Conservation (phyloP, 768 basidiomycete genomes). For the Boletus patriciae region DNA sequence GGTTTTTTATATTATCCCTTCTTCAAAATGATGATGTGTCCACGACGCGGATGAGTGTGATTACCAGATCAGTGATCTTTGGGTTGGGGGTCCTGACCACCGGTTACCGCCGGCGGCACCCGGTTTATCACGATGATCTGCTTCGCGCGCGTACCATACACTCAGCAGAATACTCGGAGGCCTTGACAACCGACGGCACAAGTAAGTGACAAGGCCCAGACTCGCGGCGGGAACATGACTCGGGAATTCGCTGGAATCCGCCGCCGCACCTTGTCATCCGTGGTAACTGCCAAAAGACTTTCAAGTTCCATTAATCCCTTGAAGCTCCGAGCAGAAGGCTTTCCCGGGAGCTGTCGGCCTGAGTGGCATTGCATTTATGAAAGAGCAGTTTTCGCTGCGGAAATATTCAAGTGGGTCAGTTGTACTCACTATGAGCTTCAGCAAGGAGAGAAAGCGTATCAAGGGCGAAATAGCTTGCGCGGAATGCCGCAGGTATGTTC, state of each 20-base stretch:
- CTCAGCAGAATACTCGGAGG: not conserved
- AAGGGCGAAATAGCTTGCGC: constrained; percentile 34
- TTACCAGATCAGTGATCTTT: not conserved
- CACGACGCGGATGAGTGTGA: not conserved
- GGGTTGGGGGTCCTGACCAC: not conserved
- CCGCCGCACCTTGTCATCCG: too few relatives aligned
- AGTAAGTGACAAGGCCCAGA: too few relatives aligned
- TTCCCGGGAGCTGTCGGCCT: too few relatives aligned
- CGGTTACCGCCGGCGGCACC: too few relatives aligned
- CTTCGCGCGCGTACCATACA: not conserved
- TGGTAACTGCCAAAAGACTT: too few relatives aligned
- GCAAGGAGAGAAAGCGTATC: constrained; percentile 25
- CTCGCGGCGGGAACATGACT: too few relatives aligned
- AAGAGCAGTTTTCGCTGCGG: constrained; percentile 1
- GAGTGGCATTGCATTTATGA: not conserved
- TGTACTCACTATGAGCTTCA: constrained; percentile 12
- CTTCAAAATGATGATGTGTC: not conserved
- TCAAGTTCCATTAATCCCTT: too few relatives aligned
- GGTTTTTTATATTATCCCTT: not conserved
- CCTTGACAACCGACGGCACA: too few relatives aligned
- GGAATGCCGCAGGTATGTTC: constrained; percentile 31
- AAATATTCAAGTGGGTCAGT: constrained; percentile 2
- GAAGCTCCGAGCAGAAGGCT: too few relatives aligned
- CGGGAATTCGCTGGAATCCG: too few relatives aligned
- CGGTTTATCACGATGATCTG: not conserved